Conservation (phyloP, 2,329 filamentous ascomycete genomes). For the Zymoseptoria brevis region DNA sequence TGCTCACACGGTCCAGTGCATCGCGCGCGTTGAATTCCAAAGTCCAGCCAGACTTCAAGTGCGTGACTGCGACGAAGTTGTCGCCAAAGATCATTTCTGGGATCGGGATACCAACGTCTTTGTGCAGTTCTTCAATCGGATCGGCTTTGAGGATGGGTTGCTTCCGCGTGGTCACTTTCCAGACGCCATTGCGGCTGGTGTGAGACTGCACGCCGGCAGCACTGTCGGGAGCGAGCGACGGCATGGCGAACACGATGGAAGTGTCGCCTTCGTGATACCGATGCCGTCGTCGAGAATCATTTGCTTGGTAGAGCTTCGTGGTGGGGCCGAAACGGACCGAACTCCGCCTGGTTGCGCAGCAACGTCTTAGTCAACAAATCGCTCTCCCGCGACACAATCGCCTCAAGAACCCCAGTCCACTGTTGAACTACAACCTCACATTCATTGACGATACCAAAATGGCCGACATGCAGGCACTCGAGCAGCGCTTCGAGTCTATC, state of each 20-base stretch:
- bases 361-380: not conserved
- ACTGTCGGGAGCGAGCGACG: not conserved
- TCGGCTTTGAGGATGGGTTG: constrained; percentile 88
- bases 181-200: constrained; percentile 24
- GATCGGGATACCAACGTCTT: constrained; percentile 71
- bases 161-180: constrained; percentile 68
- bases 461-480: constrained; percentile 62
- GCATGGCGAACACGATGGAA: not conserved
- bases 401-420: not conserved
- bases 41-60: constrained; percentile 66
- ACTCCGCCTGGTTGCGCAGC: not conserved
- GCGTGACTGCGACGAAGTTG: constrained; percentile 70
- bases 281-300: not conserved
- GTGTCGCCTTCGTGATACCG: not conserved
- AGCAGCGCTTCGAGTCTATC: constrained; percentile 82
- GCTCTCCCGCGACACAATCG: not conserved
- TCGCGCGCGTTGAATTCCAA: constrained; percentile 78
- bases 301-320: not conserved
- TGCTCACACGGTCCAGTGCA: constrained; percentile 85
- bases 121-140: constrained; percentile 79
- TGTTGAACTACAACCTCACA: constrained; percentile 4
- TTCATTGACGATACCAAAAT: constrained; percentile 19
- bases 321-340: not conserved
- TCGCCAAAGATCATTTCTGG: constrained; percentile 99
- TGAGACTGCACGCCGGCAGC: constrained; percentile 7